Evolutionary conservation across 345 rosid genomes (phyloP).

Genomic region (Angophora floribunda): DNA sequence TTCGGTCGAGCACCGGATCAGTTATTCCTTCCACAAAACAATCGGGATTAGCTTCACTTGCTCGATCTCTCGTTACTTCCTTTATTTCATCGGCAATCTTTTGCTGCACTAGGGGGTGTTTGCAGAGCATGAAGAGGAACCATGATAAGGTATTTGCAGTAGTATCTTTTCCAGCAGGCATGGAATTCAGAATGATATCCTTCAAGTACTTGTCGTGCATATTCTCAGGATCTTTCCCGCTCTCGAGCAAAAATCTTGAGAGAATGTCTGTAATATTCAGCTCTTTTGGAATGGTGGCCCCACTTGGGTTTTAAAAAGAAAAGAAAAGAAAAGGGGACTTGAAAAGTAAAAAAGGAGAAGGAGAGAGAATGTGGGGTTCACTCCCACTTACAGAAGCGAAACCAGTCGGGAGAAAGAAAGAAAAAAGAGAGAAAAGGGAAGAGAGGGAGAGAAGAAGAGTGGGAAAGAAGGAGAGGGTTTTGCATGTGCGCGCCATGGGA

Average conservation of each 20-base stretch:
- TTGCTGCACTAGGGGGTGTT: constrained; percentile 59
- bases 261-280: too few relatives aligned
- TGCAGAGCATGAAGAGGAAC: constrained; percentile 77
- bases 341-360: too few relatives aligned
- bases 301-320: too few relatives aligned
- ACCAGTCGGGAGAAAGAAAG: too few relatives aligned
- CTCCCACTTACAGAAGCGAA: too few relatives aligned
- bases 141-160: constrained; percentile 53
- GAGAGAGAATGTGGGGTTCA: too few relatives aligned
- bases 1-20: constrained; percentile 37
- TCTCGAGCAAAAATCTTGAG: constrained; percentile 52
- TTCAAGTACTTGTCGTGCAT: constrained; percentile 58
- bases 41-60: constrained; percentile 6
- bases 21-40: constrained; percentile 30
- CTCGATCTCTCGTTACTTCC: constrained; percentile 11
- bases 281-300: too few relatives aligned
- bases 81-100: constrained; percentile 48
- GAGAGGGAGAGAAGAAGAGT: too few relatives aligned
- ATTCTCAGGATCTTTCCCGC: constrained; percentile 42
- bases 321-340: too few relatives aligned
- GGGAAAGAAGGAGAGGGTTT: too few relatives aligned
- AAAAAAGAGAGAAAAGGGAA: too few relatives aligned
- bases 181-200: constrained; percentile 60
- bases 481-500: too few relatives aligned
- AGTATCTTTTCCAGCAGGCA: constrained; percentile 79